phyloP scores from a whole-genome alignment of 805 yeast species.

The Candida silvicultrix region DNA sequence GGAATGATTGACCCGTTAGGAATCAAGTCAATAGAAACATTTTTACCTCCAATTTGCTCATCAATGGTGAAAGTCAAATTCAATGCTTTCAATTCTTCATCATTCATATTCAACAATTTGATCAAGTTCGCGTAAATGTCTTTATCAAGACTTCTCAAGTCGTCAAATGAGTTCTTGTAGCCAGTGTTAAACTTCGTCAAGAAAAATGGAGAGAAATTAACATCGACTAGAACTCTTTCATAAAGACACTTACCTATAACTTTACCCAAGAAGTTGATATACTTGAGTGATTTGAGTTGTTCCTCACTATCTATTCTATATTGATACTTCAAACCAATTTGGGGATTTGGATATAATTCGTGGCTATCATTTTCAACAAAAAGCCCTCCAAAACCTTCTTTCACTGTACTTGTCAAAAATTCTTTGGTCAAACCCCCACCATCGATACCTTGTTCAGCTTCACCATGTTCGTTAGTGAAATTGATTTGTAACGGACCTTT shows the following conservation, averaged over 20 bases:
- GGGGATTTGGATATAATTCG: slow-evolving; percentile 71
- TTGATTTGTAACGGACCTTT: slow-evolving; percentile 56
- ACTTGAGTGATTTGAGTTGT: slow-evolving; percentile 24
- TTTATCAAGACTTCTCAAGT: slow-evolving; percentile 62
- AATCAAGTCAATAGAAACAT: slow-evolving; percentile 47
- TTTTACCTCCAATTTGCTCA: slow-evolving; percentile 34
- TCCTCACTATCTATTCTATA: slow-evolving; percentile 26
- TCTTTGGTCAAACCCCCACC: slow-evolving; percentile 98
- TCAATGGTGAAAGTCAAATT: slow-evolving; percentile 64
- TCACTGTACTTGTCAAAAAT: slow-evolving; percentile 65
- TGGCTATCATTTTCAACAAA: slow-evolving; percentile 43
- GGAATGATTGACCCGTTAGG: slow-evolving; percentile 49
- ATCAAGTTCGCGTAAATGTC: slow-evolving; percentile 60
- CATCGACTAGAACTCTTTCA: slow-evolving; percentile 74
- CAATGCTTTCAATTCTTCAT: slow-evolving; percentile 43
- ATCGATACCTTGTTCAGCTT: slow-evolving; percentile 83
- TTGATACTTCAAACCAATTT: slow-evolving; percentile 31
- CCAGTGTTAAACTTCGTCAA: slow-evolving; percentile 44
- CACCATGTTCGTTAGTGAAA: slow-evolving; percentile 67
- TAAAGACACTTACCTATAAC: slow-evolving; percentile 85
- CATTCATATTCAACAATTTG: slow-evolving; percentile 50
- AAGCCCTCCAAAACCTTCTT: slow-evolving; percentile 52
- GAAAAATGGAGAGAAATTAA: slow-evolving; percentile 82
- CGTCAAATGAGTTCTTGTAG: slow-evolving; percentile 66
- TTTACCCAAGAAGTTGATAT: slow-evolving; percentile 65